Conservation (phyloP, 2,329 filamentous ascomycete genomes). For the Sporothrix euskadiensis region DNA sequence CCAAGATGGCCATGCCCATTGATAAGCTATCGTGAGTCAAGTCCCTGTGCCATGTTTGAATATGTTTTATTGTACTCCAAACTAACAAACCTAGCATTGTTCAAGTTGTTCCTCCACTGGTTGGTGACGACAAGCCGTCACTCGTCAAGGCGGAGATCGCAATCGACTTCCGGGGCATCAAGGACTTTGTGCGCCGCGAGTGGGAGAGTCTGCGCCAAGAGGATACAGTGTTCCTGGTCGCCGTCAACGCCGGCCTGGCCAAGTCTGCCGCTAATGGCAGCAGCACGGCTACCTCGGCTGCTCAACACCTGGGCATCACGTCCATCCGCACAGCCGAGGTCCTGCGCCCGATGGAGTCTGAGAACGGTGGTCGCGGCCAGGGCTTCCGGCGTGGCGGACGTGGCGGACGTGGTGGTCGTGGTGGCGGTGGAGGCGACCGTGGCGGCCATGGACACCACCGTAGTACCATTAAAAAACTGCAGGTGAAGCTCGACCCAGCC, state of each 20-base stretch:
- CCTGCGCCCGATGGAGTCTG: constrained; percentile 81
- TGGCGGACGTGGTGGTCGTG: background rate
- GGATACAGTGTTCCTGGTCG: constrained; percentile 85
- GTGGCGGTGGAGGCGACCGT: constrained; percentile 56
- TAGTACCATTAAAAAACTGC: constrained; percentile 65
- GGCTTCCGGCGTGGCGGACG: constrained; percentile 12
- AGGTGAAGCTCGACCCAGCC: constrained; percentile 76
- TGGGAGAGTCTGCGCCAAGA: constrained; percentile 87
- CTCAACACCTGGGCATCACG: constrained; percentile 66
- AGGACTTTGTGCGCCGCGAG: constrained; percentile 73
- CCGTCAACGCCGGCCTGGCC: constrained; percentile 64
- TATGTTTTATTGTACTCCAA: background rate
- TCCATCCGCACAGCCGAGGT: constrained; percentile 81
- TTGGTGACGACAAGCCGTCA: constrained; percentile 81
- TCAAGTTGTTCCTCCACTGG: constrained; percentile 77
- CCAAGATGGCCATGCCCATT: constrained; percentile 88
- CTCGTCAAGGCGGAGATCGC: constrained; percentile 82
- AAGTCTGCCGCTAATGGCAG: constrained; percentile 56
- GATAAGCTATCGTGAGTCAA: constrained; percentile 68
- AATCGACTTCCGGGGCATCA: constrained; percentile 78
- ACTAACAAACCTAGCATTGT: constrained; percentile 58
- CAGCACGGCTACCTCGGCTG: constrained; percentile 45
- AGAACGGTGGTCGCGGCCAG: constrained; percentile 68
- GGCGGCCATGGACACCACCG: constrained; percentile 40
- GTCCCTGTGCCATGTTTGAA: background rate